phyloP scores from a whole-genome alignment of 805 yeast genomes.

The Wickerhamiella vanderwaltii region DNA sequence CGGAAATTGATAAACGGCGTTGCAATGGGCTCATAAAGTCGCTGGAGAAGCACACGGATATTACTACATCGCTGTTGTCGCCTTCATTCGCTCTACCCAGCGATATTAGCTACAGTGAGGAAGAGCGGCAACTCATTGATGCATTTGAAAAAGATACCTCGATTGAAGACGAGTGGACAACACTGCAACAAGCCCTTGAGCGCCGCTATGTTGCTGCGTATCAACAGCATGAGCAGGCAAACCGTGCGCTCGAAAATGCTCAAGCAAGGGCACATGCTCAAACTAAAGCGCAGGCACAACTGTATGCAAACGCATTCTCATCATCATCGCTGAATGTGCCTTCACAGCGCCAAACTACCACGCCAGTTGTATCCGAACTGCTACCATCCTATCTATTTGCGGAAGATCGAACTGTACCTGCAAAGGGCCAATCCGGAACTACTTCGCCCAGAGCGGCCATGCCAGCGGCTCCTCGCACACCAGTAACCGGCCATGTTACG shows the following conservation, averaged over 20 bases:
- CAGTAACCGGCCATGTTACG: background rate
- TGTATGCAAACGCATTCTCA: conserved; percentile 7
- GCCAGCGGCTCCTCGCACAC: background rate
- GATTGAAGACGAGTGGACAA: conserved; percentile 29
- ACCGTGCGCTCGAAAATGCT: conserved; percentile 15
- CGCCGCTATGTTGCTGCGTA: conserved; percentile 28
- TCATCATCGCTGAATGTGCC: background rate
- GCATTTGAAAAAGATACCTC: conserved; percentile 22
- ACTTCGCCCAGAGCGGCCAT: too few species aligned
- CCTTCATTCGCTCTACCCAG: conserved; percentile 13
- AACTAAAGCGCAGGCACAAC: conserved; percentile 11
- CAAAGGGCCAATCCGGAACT: too few species aligned
- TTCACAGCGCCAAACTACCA: background rate
- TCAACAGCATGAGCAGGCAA: conserved; percentile 25
- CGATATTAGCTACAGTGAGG: conserved; percentile 13
- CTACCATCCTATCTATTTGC: conserved; percentile 7
- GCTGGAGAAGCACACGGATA: conserved; percentile 16
- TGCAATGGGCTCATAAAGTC: conserved; percentile 13
- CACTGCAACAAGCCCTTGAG: conserved; percentile 28
- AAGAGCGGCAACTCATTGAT: conserved; percentile 18
- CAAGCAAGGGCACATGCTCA: conserved; percentile 19
- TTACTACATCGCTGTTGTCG: conserved; percentile 16
- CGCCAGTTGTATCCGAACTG: background rate
- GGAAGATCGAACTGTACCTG: conserved; percentile 2
- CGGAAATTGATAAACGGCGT: conserved; percentile 13